Evolutionary conservation across 306 rosid genomes (phyloP).

Genomic region (Rubus idaeus): DNA sequence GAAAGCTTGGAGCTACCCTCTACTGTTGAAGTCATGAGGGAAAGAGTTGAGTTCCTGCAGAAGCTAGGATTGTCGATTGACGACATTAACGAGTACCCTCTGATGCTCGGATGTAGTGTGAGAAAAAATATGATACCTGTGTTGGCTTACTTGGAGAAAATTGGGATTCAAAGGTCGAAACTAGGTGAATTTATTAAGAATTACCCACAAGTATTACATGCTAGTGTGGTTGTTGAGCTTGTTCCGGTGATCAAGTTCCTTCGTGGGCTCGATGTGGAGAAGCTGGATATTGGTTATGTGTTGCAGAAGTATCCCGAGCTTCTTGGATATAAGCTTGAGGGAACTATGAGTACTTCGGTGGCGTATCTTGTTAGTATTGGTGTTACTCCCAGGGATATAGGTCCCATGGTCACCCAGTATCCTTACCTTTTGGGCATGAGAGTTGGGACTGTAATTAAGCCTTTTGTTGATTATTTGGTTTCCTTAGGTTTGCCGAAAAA

Average conservation of each 20-base stretch:
- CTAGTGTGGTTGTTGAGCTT: slow-evolving; percentile 95
- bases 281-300: slow-evolving; percentile 79
- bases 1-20: slow-evolving; percentile 80
- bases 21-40: slow-evolving; percentile 81
- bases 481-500: slow-evolving; percentile 71
- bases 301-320: slow-evolving; percentile 87
- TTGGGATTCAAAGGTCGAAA: slow-evolving; percentile 73
- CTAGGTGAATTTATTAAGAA: slow-evolving; percentile 70
- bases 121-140: slow-evolving; percentile 84
- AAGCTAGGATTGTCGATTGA: slow-evolving; percentile 72
- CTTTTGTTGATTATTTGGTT: slow-evolving; percentile 68
- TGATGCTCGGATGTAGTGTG: slow-evolving; percentile 81
- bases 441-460: slow-evolving; percentile 87
- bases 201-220: slow-evolving; percentile 88
- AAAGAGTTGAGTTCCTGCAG: slow-evolving; percentile 78
- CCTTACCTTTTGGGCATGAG: slow-evolving; percentile 91
- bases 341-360: slow-evolving; percentile 96
- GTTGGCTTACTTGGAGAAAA: slow-evolving; percentile 83
- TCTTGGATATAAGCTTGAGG: slow-evolving; percentile 90
- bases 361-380: slow-evolving; percentile 96
- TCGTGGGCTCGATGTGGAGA: slow-evolving; percentile 92
- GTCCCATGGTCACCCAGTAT: slow-evolving; percentile 90
- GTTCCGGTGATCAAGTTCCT: slow-evolving; percentile 81
- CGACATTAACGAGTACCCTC: slow-evolving; percentile 76
- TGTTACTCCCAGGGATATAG: slow-evolving; percentile 81